phyloP scores from a whole-genome alignment of 2,329 filamentous ascomycete genomes.

The Triangularia setosa region DNA sequence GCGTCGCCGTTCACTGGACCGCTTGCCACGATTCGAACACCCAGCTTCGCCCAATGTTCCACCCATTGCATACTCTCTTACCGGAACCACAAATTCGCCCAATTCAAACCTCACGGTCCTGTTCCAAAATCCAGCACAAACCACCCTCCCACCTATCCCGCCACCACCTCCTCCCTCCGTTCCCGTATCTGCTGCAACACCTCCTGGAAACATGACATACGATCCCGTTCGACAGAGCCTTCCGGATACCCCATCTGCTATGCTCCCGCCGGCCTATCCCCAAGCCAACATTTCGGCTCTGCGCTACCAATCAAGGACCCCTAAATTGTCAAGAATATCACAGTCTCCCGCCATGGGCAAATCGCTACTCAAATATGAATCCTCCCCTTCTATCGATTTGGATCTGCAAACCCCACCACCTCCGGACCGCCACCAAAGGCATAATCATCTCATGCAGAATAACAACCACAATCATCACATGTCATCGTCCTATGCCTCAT shows the following conservation, averaged over 20 bases:
- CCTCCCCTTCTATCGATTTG: constrained; percentile 30
- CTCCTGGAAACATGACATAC: constrained; percentile 57
- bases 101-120: constrained; percentile 79
- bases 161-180: constrained; percentile 19
- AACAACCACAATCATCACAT: constrained; percentile 29
- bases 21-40: constrained; percentile 43
- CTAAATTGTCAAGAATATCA: constrained; percentile 26
- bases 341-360: constrained; percentile 24
- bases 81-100: constrained; percentile 80
- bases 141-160: constrained; percentile 6
- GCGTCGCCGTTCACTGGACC: constrained; percentile 41
- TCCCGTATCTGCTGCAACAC: constrained; percentile 42
- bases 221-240: constrained; percentile 56
- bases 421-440: constrained; percentile 22
- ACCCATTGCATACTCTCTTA: constrained; percentile 79
- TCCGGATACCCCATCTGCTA: constrained; percentile 43
- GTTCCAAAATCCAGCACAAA: constrained; percentile 50
- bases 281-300: constrained; percentile 47
- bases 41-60: constrained; percentile 48
- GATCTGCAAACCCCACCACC: constrained; percentile 28
- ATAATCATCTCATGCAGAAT: constrained; percentile 32
- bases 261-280: constrained; percentile 48
- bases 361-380: constrained; percentile 24
- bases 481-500: constrained; percentile 39
- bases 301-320: constrained; percentile 39